These are phyloP conservation scores for Cryphonectria radicalis DNA, from an alignment of 2,329 filamentous ascomycete species.

Conservation along the genomic window DNA sequence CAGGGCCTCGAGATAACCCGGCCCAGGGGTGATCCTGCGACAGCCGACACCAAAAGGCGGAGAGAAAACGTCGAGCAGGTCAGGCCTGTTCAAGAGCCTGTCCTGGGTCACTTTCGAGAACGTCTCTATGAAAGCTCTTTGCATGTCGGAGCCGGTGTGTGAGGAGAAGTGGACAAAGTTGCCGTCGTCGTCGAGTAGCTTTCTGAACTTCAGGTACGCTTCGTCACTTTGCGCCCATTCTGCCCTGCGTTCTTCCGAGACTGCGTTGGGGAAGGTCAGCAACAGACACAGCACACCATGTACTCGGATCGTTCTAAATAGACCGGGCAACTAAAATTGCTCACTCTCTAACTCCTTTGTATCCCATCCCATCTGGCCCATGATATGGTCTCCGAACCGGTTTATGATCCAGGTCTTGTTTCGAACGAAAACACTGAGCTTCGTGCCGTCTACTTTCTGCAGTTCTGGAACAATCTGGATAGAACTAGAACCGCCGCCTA, in stretches of 20 bases:
- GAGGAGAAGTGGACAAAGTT: slow-evolving; percentile 23
- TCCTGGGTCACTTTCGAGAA: slow-evolving; percentile 36
- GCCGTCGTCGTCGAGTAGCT: slow-evolving; percentile 9
- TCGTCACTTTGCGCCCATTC: not conserved
- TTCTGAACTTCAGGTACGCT: slow-evolving; percentile 18
- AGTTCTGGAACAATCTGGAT: slow-evolving; percentile 37
- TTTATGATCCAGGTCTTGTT: slow-evolving; percentile 14
- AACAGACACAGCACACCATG: not conserved
- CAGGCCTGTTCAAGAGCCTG: slow-evolving; percentile 33
- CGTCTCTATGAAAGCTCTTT: slow-evolving; percentile 38
- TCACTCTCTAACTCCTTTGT: not conserved
- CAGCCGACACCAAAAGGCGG: slow-evolving; percentile 48
- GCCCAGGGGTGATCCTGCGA: slow-evolving; percentile 47
- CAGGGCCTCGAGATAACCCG: slow-evolving; percentile 48
- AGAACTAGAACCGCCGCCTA: slow-evolving; percentile 39
- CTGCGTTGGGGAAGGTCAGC: slow-evolving; percentile 2
- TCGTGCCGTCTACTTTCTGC: not conserved
- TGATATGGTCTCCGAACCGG: slow-evolving; percentile 11
- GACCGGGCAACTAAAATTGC: not conserved
- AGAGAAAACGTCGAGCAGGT: slow-evolving; percentile 29
- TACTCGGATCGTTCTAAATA: not conserved
- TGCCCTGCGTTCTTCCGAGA: slow-evolving; percentile 1
- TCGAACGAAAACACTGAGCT: not conserved
- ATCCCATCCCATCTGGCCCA: slow-evolving; percentile 15
- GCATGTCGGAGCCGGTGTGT: slow-evolving; percentile 38